Percentiles rank a stretch among this genome's conserved stretches.
These are phyloP conservation scores for Cordyceps cateniannulata DNA, from an alignment of 2,329 filamentous ascomycete genomes.

Conservation along the genomic window DNA sequence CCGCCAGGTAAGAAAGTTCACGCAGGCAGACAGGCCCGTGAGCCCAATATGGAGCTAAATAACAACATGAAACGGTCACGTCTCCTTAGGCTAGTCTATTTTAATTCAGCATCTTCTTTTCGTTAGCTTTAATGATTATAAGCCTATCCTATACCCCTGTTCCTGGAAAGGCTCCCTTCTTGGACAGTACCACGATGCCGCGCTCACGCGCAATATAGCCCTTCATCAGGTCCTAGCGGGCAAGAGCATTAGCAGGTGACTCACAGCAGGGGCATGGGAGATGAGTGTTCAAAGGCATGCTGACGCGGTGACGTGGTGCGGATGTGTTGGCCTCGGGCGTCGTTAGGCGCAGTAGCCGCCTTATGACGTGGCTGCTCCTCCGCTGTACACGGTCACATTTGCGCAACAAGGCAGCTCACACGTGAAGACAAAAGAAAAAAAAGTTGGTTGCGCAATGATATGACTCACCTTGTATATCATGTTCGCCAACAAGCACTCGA, in stretches of 20 bases:
- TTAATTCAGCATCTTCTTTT: not conserved
- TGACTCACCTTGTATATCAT: conserved; percentile 89
- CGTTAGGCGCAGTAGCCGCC: conserved; percentile 7
- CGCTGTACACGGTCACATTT: not conserved
- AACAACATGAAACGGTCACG: not conserved
- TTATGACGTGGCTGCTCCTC: conserved; percentile 3
- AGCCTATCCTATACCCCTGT: conserved; percentile 57
- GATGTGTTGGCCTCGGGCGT: conserved; percentile 12
- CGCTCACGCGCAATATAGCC: conserved; percentile 93
- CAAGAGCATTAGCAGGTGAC: conserved; percentile 24
- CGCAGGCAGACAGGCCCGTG: not conserved
- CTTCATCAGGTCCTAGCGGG: conserved; percentile 80
- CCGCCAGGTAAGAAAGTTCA: not conserved
- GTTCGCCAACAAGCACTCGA: conserved; percentile 90
- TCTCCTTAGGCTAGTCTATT: not conserved
- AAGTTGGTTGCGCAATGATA: not conserved
- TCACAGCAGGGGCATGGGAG: conserved; percentile 17
- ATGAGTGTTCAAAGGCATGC: conserved; percentile 6
- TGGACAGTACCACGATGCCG: conserved; percentile 86
- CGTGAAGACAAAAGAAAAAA: not conserved
- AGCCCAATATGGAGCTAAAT: not conserved
- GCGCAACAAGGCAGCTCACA: not conserved
- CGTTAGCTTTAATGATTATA: not conserved
- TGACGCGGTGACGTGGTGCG: conserved; percentile 14
- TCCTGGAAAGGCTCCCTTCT: conserved; percentile 87